These are phyloP conservation scores for Pseudoneurospora amorphoporcata DNA, from an alignment of 495 filamentous ascomycete genomes.

Conservation along the genomic window DNA sequence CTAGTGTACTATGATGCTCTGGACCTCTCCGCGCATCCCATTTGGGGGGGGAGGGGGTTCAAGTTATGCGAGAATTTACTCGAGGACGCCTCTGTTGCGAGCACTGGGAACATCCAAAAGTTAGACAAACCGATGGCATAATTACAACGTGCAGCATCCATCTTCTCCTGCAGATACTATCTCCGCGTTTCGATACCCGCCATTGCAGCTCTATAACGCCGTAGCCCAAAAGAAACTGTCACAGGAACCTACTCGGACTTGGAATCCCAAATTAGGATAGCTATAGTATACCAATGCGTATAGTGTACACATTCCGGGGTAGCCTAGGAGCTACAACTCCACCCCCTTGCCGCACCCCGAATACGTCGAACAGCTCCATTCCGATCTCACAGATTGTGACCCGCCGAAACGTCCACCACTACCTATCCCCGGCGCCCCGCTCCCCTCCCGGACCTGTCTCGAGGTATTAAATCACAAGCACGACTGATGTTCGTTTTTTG, in stretches of 20 bases:
- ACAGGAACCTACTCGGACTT: neutral
- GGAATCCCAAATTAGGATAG: neutral
- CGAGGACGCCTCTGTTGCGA: neutral
- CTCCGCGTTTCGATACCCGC: neutral
- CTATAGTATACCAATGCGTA: neutral
- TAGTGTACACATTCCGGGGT: neutral
- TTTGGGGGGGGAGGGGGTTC: neutral
- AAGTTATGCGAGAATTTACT: neutral
- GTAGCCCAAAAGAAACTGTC: neutral
- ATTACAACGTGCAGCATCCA: neutral
- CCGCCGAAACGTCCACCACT: neutral
- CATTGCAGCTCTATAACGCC: neutral
- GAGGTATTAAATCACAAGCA: constrained; percentile 1
- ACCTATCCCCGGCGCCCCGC: neutral
- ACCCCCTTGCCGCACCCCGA: neutral
- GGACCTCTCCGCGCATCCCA: neutral
- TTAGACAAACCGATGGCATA: neutral
- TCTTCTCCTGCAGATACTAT: neutral
- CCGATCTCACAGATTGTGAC: constrained; percentile 8
- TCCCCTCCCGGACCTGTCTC: neutral
- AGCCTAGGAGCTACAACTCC: neutral
- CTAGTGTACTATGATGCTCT: neutral
- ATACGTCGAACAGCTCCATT: constrained; percentile 6
- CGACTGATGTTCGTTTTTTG: neutral
- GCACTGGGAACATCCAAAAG: neutral